Evolutionary conservation across 345 rosid genomes (phyloP), one percentile per base, ranked within the genome.

Genomic region (Populus pruinosa): DNA sequence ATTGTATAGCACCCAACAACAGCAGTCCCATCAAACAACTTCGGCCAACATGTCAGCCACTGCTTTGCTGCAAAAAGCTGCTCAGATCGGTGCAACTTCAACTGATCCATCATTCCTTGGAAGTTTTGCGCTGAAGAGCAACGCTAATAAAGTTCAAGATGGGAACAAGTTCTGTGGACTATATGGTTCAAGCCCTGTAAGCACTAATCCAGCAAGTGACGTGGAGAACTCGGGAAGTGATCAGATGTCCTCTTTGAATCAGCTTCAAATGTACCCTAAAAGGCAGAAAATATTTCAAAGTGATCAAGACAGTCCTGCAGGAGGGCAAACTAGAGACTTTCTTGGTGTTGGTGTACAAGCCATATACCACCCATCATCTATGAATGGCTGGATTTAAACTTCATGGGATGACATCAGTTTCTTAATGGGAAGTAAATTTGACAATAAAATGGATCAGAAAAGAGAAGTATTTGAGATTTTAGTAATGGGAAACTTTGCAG

Each of bases 271-370:
- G 86, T 86, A 82, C 82, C 90, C 85, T 56, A 96, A 91, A 76
- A 87, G 93, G 69, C 89, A 88, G 81, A 87, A 77, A 41, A 17
- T 62, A 62, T 43, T 78, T 44, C 88, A 80, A 66, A 86, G 71
- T 67, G 80, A 64, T 18, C 79, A 78, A 69, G 88, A 86, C 0
- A 79, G 76, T 36, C 68, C 38, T 5, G 67, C 49, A 14, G 65
- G 90, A 80, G 99, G 94, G 87, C 86, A 95, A 83, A 96, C 99
- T 23, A 87, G 99, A 77, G 98, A 96, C 68, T 96, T 96, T 73
- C 87, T 96, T 38, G 98, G 99, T 18, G 97, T 93, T 77, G 98
- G 97, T 68, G 89, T 85, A 33, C 91, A 87, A 76, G 72, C 88
- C 68, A 82, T 91, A 73, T 77, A 86, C 62, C 91, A 84, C 67